Evolutionary conservation across 176 grass and related monocot species (phyloP).

Genomic region (Coix lacrymajobi): DNA sequence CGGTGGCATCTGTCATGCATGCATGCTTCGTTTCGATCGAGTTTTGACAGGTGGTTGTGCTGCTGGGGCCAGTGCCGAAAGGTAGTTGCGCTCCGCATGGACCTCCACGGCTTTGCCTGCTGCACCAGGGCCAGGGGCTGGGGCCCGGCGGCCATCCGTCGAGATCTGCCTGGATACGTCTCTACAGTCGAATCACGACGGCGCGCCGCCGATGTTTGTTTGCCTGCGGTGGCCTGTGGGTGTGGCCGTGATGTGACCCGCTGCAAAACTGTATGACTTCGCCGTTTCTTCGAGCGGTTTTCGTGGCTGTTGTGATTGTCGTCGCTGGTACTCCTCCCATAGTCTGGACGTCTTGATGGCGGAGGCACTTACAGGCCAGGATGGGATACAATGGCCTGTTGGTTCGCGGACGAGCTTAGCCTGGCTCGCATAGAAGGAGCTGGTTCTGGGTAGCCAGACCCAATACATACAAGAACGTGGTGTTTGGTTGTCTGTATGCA

Average conservation of each 20-base stretch:
- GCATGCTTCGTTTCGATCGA: neutral
- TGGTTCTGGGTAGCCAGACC: too few species aligned
- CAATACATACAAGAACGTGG: too few species aligned
- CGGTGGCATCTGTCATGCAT: neutral
- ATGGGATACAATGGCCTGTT: too few species aligned
- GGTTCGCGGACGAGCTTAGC: too few species aligned
- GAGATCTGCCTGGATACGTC: neutral
- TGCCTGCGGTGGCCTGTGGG: too few species aligned
- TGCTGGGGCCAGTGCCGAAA: neutral
- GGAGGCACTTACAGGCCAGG: too few species aligned
- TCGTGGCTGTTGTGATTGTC: neutral
- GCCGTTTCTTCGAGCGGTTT: neutral
- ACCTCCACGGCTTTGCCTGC: neutral
- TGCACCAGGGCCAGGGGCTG: too few species aligned
- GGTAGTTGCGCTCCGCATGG: constrained; percentile 32
- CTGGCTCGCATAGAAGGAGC: too few species aligned
- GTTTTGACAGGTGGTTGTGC: neutral
- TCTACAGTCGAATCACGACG: neutral
- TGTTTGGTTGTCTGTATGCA: too few species aligned
- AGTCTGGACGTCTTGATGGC: too few species aligned
- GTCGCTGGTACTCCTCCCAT: too few species aligned
- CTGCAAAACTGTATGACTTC: neutral
- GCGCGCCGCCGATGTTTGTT: too few species aligned
- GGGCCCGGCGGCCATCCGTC: neutral
- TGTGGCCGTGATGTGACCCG: neutral